These are phyloP conservation scores for Tetrapyrgos nigripes DNA, from an alignment of 1,284 basidiomycete species.

Conservation along the genomic window DNA sequence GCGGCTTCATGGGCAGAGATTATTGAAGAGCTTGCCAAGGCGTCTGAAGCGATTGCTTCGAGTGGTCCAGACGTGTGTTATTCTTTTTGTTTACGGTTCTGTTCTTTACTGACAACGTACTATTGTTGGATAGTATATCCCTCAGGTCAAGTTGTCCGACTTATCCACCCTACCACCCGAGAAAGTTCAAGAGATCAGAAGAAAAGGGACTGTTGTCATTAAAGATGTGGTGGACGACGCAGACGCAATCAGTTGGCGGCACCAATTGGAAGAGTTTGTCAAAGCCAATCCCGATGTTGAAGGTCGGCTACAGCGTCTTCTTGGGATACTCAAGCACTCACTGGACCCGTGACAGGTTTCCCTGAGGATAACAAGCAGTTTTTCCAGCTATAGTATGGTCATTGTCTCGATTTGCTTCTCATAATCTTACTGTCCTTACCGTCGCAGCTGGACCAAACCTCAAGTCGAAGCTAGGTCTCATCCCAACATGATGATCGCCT, in stretches of 20 bases:
- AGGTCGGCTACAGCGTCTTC: constrained; percentile 40
- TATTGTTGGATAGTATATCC: constrained; percentile 46
- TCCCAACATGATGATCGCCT: constrained; percentile 69
- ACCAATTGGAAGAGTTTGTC: constrained; percentile 60
- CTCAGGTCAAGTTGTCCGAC: constrained; percentile 65
- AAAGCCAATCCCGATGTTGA: constrained; percentile 59
- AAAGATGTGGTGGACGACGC: constrained; percentile 62
- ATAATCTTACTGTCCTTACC: neutral
- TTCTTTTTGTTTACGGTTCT: neutral
- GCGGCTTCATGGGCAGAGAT: constrained; percentile 65
- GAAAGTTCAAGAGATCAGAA: constrained; percentile 56
- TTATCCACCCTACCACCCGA: constrained; percentile 52
- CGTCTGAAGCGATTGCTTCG: constrained; percentile 49
- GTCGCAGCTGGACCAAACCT: constrained; percentile 56
- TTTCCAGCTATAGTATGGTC: constrained; percentile 69
- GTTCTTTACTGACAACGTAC: neutral
- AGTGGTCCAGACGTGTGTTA: constrained; percentile 56
- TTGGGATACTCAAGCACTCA: neutral
- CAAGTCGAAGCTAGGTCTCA: constrained; percentile 79
- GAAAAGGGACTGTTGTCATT: constrained; percentile 67
- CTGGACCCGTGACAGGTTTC: constrained; percentile 43
- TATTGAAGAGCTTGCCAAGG: constrained; percentile 52
- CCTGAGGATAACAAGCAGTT: constrained; percentile 72
- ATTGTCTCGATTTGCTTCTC: neutral
- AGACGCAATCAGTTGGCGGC: constrained; percentile 63